Percentiles rank a stretch among this genome's conserved stretches.
phyloP scores from a whole-genome alignment of 2,329 filamentous ascomycete species.

The Aspergillus ibericus region DNA sequence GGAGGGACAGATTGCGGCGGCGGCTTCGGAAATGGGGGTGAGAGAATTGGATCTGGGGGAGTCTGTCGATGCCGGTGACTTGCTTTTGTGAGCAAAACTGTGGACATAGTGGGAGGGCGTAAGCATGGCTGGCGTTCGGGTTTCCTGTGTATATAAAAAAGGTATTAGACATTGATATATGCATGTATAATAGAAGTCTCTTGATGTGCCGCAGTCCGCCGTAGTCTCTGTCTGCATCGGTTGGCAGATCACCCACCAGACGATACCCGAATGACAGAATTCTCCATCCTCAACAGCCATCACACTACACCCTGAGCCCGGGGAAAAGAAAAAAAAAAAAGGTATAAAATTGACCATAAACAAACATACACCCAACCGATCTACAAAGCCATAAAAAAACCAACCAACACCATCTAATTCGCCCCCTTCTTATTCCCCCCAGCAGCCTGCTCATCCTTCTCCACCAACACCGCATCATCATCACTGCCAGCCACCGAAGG shows the following conservation, averaged over 20 bases:
- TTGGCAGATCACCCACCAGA: no score
- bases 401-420: constrained; percentile 37
- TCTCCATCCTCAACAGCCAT: no score
- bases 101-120: neutral
- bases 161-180: neutral
- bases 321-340: neutral
- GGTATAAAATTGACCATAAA: constrained; percentile 2
- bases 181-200: neutral
- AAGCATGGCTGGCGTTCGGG: neutral
- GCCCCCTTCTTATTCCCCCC: constrained; percentile 49
- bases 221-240: no score
- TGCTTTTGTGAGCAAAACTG: constrained; percentile 20
- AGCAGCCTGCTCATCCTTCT: constrained; percentile 53
- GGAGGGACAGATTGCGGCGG: constrained; percentile 34
- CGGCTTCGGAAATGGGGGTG: constrained; percentile 41
- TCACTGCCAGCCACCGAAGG: constrained; percentile 54
- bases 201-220: no score
- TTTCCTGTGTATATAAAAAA: neutral
- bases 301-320: neutral
- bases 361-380: neutral
- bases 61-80: constrained; percentile 28
- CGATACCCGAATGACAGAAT: no score
- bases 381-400: constrained; percentile 1
- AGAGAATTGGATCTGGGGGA: constrained; percentile 33
- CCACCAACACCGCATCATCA: constrained; percentile 77